phyloP scores from a whole-genome alignment of 2,329 filamentous ascomycete species.

The Colletotrichum sp. region DNA sequence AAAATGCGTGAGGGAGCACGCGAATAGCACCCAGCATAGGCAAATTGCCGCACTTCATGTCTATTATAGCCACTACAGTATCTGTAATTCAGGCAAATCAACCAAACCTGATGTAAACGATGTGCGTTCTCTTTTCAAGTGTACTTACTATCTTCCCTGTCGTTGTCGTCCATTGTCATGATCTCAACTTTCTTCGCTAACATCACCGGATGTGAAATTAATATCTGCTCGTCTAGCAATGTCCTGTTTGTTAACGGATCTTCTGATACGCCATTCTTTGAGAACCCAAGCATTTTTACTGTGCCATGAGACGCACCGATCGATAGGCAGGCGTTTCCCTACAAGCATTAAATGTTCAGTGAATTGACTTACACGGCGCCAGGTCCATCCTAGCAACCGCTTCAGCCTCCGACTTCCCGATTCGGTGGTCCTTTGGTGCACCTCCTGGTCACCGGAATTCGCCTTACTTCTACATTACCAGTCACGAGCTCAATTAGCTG shows the following conservation, averaged over 20 bases:
- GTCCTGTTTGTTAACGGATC: not conserved
- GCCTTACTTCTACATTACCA: not conserved
- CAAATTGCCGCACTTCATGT: not conserved
- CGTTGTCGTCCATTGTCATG: not conserved
- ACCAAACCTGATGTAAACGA: not conserved
- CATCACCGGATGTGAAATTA: not conserved
- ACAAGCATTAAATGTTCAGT: not conserved
- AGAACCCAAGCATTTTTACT: not conserved
- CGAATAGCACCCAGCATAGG: not conserved
- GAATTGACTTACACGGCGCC: not conserved
- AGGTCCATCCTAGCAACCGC: not conserved
- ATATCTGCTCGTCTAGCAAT: not conserved
- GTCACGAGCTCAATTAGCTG: not conserved
- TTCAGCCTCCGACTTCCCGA: not conserved
- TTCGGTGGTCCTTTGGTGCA: not conserved
- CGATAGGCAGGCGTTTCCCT: not conserved
- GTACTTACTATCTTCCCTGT: not conserved
- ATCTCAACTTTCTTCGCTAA: not conserved
- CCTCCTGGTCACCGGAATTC: not conserved
- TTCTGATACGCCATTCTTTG: not conserved
- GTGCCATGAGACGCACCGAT: not conserved
- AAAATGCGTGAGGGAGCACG: not conserved
- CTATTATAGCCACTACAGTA: not conserved
- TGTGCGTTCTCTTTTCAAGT: not conserved
- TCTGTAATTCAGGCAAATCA: not conserved